A percentile compares a stretch with the other conserved stretches of the same genome.
Evolutionary conservation across 2,329 filamentous ascomycete genomes (phyloP).

Genomic region (Mollisia scopiformis): DNA sequence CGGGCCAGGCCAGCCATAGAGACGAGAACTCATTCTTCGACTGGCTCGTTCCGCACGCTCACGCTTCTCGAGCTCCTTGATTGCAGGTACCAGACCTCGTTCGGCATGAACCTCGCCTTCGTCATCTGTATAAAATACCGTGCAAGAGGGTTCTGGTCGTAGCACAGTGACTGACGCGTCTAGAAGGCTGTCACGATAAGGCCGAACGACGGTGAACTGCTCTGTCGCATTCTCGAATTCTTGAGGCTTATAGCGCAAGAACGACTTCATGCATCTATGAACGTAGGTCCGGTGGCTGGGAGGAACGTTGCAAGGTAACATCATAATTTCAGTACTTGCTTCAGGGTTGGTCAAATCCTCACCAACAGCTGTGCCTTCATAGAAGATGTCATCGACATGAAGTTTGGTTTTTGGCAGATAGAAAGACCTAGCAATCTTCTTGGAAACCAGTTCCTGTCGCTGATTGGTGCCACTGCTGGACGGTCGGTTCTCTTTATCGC

Average conservation of each 20-base stretch:
- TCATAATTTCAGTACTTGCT: constrained; percentile 23
- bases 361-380: constrained; percentile 33
- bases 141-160: constrained; percentile 36
- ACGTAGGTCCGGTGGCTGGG: constrained; percentile 49
- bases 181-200: constrained; percentile 8
- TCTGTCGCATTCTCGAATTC: constrained; percentile 23
- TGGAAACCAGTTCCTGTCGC: neutral
- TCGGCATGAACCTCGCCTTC: constrained; percentile 26
- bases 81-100: constrained; percentile 33
- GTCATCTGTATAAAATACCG: constrained; percentile 29
- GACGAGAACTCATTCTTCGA: too few relatives aligned
- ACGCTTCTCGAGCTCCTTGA: constrained; percentile 5
- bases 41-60: neutral
- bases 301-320: constrained; percentile 34
- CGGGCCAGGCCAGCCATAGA: neutral
- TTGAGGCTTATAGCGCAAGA: constrained; percentile 37
- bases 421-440: neutral
- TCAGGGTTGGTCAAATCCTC: constrained; percentile 33
- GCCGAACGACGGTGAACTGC: constrained; percentile 10
- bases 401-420: constrained; percentile 40
- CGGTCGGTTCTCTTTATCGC: neutral
- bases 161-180: neutral
- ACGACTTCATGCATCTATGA: constrained; percentile 43
- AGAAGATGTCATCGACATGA: constrained; percentile 46
- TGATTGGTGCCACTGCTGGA: neutral